These are phyloP conservation scores for Maudiozyma serrabonitensis DNA, from an alignment of 805 yeast species.

Conservation along the genomic window DNA sequence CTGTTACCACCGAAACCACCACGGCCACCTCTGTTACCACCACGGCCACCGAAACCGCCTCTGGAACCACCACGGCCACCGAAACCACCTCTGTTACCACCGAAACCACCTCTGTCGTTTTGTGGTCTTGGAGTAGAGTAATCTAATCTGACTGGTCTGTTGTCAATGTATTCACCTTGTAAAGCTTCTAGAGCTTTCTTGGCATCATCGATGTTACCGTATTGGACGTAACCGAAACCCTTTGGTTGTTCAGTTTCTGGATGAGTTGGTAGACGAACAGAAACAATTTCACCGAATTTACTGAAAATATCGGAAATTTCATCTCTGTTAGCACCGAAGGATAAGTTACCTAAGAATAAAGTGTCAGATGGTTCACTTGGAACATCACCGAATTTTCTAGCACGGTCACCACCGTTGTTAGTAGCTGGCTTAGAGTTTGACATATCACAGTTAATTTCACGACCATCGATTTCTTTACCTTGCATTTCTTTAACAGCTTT, in stretches of 20 bases:
- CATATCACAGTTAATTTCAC: slow-evolving; percentile 89
- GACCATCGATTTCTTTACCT: slow-evolving; percentile 93
- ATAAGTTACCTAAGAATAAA: slow-evolving; percentile 88
- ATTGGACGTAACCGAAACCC: slow-evolving; percentile 98
- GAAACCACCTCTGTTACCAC: slow-evolving; percentile 33
- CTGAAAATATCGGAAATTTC: slow-evolving; percentile 62
- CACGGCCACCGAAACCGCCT: slow-evolving; percentile 23
- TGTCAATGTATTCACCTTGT: slow-evolving; percentile 82
- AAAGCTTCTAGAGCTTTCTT: slow-evolving; percentile 75
- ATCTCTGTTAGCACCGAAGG: slow-evolving; percentile 84
- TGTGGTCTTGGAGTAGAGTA: slow-evolving; percentile 82
- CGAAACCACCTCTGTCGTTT: slow-evolving; percentile 34
- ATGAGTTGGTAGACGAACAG: slow-evolving; percentile 94
- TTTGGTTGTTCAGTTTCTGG: slow-evolving; percentile 98
- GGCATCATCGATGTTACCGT: slow-evolving; percentile 78
- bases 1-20: slow-evolving; percentile 36
- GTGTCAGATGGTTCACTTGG: slow-evolving; percentile 93
- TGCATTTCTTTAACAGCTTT: slow-evolving; percentile 77
- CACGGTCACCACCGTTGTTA: slow-evolving; percentile 59
- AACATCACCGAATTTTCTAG: slow-evolving; percentile 81
- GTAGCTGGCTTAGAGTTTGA: slow-evolving; percentile 69
- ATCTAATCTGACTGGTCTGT: slow-evolving; percentile 92
- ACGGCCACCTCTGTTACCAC: slow-evolving; percentile 25
- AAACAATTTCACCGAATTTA: slow-evolving; percentile 70
- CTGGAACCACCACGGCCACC: slow-evolving; percentile 29